phyloP scores from a whole-genome alignment of 2,329 filamentous ascomycete species.

The Shiraia sp. region DNA sequence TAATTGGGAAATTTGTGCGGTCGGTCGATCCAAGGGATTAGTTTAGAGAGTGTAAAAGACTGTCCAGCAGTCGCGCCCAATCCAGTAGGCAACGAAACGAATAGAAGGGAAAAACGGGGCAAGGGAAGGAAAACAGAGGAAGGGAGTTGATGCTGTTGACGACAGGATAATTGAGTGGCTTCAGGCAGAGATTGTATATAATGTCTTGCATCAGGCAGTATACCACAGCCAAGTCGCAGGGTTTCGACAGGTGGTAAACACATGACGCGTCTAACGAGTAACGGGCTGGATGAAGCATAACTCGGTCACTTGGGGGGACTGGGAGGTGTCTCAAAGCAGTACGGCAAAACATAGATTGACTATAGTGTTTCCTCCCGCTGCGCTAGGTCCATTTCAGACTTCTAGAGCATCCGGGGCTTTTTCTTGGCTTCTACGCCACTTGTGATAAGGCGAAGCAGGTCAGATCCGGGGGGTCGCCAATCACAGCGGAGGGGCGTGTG shows the following conservation, averaged over 20 bases:
- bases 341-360: conserved; percentile 2
- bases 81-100: conserved; percentile 11
- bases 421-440: neutral
- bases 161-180: neutral
- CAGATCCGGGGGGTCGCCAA: neutral
- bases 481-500: neutral
- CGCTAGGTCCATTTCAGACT: neutral
- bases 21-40: neutral
- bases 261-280: conserved; percentile 7
- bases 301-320: conserved; percentile 5
- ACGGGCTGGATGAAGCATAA: conserved; percentile 7
- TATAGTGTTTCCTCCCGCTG: neutral
- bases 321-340: conserved; percentile 10
- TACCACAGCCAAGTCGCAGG: conserved; percentile 5
- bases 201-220: neutral
- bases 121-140: conserved; percentile 3
- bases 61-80: conserved; percentile 13
- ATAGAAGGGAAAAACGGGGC: conserved; percentile 1
- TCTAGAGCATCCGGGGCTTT: neutral
- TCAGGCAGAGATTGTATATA: conserved; percentile 5
- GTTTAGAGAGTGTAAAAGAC: conserved; percentile 2
- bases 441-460: neutral
- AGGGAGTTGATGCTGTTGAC: conserved; percentile 5
- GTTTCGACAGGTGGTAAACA: neutral
- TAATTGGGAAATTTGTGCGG: neutral